Conservation (phyloP, 371 early-diverging fungal genomes). For the Funneliformis caledonium region DNA sequence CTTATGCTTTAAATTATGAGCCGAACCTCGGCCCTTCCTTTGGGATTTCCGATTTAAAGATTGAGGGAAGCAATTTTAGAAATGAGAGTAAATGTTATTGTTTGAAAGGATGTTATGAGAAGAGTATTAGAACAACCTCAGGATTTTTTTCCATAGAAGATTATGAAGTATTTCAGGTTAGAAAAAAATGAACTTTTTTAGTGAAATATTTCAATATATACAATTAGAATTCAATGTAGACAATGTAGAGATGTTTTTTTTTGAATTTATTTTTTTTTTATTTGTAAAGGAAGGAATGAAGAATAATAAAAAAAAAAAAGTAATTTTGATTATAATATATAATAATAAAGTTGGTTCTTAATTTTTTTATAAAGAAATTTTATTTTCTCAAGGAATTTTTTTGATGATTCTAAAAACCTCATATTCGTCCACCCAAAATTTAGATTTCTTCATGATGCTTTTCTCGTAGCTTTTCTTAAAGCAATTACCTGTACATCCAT, state of each 20-base stretch:
- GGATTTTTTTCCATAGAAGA: conserved; percentile 4
- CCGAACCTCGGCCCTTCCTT: neutral
- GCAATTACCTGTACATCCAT: neutral
- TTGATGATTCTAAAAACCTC: conserved; percentile 12
- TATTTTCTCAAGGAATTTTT: neutral
- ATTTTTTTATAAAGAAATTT: no score
- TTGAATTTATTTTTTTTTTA: no score
- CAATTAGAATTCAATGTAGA: no score
- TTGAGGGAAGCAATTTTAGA: neutral
- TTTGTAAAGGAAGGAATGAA: no score
- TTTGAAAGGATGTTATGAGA: conserved; percentile 16
- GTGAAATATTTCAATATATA: no score
- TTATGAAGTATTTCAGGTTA: conserved; percentile 36
- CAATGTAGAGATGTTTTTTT: no score
- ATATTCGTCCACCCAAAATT: conserved; percentile 12
- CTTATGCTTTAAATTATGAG: conserved; percentile 4
- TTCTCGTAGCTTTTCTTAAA: neutral
- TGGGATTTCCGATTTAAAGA: neutral
- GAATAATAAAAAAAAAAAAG: no score
- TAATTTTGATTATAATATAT: no score
- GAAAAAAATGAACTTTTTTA: neutral
- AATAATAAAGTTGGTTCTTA: no score
- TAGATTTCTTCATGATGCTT: conserved; percentile 8
- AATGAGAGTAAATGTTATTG: neutral
- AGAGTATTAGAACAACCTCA: neutral